These are phyloP conservation scores for Podaxis sp. DNA, from an alignment of 768 basidiomycete species.

Conservation along the genomic window DNA sequence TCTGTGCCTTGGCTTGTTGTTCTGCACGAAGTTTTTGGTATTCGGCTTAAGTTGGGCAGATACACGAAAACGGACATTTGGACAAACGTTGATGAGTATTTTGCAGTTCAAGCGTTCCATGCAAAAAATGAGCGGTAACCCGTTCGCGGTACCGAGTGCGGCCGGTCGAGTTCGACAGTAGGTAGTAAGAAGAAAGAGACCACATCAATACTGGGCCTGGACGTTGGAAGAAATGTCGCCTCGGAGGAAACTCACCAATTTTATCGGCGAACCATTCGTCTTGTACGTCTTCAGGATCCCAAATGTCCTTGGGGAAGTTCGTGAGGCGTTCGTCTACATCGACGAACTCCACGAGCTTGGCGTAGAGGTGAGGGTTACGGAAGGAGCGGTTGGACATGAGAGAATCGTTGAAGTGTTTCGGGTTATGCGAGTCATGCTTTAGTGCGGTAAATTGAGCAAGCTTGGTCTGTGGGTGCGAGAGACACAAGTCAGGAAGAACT, in stretches of 20 bases:
- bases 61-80: slow-evolving; percentile 12
- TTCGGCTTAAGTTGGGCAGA: slow-evolving; percentile 43
- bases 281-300: slow-evolving; percentile 67
- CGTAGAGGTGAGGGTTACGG: slow-evolving; percentile 94
- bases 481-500: background rate
- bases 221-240: background rate
- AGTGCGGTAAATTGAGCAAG: slow-evolving; percentile 75
- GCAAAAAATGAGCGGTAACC: slow-evolving; percentile 22
- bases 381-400: slow-evolving; percentile 92
- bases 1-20: slow-evolving; percentile 50
- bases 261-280: slow-evolving; percentile 75
- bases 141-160: background rate
- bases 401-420: slow-evolving; percentile 94
- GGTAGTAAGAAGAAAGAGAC: slow-evolving; percentile 18
- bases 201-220: slow-evolving; percentile 26
- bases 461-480: slow-evolving; percentile 56
- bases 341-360: slow-evolving; percentile 93
- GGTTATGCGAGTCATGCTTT: slow-evolving; percentile 58
- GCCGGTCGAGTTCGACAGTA: background rate
- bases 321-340: slow-evolving; percentile 87
- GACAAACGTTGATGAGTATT: slow-evolving; percentile 17
- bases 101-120: background rate
- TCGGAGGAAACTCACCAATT: slow-evolving; percentile 60
- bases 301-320: slow-evolving; percentile 73
- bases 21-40: slow-evolving; percentile 65